These are phyloP conservation scores for Hygrocybe coccinea DNA, from an alignment of 768 basidiomycete genomes.

Conservation along the genomic window DNA sequence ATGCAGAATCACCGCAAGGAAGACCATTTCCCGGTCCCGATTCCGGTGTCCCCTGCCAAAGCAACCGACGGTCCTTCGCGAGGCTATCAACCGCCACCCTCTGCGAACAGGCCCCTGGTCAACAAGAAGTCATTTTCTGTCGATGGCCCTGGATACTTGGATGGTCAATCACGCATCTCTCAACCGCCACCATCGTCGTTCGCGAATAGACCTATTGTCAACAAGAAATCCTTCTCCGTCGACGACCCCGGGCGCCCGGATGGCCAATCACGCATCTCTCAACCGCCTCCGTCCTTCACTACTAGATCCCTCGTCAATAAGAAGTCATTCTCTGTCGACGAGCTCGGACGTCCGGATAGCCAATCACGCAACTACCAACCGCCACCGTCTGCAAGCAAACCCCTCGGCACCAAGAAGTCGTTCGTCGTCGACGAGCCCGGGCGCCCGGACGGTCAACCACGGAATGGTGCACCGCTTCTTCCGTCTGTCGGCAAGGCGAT, in stretches of 20 bases:
- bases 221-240: background rate
- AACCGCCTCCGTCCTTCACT: background rate
- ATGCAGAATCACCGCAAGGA: background rate
- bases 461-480: background rate
- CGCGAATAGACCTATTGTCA: background rate
- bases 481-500: background rate
- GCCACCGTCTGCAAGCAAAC: background rate
- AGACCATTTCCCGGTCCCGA: background rate
- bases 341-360: background rate
- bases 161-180: background rate
- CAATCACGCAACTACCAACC: background rate
- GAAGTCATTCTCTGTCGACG: background rate
- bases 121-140: background rate
- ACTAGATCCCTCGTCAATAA: background rate
- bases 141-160: background rate
- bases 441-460: background rate
- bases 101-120: background rate
- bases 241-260: background rate
- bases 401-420: background rate
- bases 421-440: background rate
- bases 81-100: background rate
- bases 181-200: background rate
- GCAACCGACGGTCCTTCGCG: background rate
- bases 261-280: background rate
- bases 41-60: too few species aligned